Percentiles rank a stretch among this genome's conserved stretches.
phyloP scores from a whole-genome alignment of 2,329 filamentous ascomycete genomes.

The Fusarium beomiforme region DNA sequence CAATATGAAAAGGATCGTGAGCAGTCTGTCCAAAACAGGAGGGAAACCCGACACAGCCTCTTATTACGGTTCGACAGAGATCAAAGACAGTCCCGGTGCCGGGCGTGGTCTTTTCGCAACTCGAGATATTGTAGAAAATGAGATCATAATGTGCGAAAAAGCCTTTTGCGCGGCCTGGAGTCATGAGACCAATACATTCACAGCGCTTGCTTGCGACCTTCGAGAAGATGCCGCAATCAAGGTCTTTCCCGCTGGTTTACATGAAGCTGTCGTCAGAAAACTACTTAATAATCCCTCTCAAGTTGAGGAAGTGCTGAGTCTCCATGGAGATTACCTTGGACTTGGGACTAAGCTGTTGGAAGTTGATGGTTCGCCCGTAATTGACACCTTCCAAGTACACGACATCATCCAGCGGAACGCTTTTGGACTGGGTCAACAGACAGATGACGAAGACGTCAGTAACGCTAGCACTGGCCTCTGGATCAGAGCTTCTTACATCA shows the following conservation, averaged over 20 bases:
- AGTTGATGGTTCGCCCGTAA: conserved; percentile 36
- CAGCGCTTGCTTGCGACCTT: conserved; percentile 46
- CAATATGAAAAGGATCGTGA: conserved; percentile 37
- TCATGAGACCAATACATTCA: conserved; percentile 44
- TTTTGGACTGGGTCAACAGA: conserved; percentile 46
- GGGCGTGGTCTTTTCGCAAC: conserved; percentile 53
- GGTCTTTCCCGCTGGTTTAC: conserved; percentile 46
- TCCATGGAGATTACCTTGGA: conserved; percentile 45
- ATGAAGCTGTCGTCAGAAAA: conserved; percentile 41
- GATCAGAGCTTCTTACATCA: conserved; percentile 52
- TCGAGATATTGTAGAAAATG: conserved; percentile 43
- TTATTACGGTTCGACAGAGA: conserved; percentile 40
- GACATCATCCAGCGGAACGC: conserved; percentile 48
- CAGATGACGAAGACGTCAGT: conserved; percentile 40
- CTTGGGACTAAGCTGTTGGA: conserved; percentile 32
- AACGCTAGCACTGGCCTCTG: conserved; percentile 53
- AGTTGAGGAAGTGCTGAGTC: conserved; percentile 27
- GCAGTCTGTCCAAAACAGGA: conserved; percentile 38
- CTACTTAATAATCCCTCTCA: conserved; percentile 44
- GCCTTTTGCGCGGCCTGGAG: conserved; percentile 47
- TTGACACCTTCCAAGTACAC: conserved; percentile 48
- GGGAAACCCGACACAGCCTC: conserved; percentile 46
- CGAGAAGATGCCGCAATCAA: conserved; percentile 42
- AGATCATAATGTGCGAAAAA: conserved; percentile 49
- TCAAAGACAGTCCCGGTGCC: conserved; percentile 39